These are phyloP conservation scores for Vaccinium darrowii DNA, from an alignment of 148 eudicot genomes.

Conservation along the genomic window DNA sequence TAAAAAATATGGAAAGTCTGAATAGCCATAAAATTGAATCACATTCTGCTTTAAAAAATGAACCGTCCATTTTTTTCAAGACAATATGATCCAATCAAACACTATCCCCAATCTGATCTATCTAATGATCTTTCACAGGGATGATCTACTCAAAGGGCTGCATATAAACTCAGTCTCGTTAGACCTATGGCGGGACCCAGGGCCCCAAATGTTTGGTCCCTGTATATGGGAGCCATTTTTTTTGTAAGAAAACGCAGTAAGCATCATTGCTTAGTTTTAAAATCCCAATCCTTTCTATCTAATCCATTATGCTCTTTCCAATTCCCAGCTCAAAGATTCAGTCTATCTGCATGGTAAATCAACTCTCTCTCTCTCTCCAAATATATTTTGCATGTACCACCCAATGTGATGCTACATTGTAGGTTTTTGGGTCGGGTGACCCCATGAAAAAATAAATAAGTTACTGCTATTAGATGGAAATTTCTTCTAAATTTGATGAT, in stretches of 20 bases:
- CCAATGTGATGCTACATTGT: not conserved
- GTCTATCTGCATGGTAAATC: not conserved
- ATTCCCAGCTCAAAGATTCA: not conserved
- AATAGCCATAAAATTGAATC: no score
- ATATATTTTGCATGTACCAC: not conserved
- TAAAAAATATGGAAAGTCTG: no score
- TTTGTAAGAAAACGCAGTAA: not conserved
- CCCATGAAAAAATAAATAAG: no score
- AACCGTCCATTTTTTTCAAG: not conserved
- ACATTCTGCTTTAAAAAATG: not conserved
- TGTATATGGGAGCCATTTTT: not conserved
- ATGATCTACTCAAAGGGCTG: not conserved
- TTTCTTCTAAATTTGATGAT: no score
- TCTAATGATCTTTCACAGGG: not conserved
- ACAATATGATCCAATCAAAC: not conserved
- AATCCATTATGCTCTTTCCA: not conserved
- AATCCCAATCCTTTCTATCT: not conserved
- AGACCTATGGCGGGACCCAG: not conserved
- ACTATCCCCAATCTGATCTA: not conserved
- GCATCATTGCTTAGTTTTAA: not conserved
- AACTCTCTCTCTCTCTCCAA: not conserved
- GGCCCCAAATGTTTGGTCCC: not conserved
- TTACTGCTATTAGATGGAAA: no score
- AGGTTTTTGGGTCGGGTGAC: no score
- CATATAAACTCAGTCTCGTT: not conserved